Evolutionary conservation across 257 asterid genomes (phyloP), one percentile per base, ranked within the genome.

Genomic region (Solanum habrochaites): DNA sequence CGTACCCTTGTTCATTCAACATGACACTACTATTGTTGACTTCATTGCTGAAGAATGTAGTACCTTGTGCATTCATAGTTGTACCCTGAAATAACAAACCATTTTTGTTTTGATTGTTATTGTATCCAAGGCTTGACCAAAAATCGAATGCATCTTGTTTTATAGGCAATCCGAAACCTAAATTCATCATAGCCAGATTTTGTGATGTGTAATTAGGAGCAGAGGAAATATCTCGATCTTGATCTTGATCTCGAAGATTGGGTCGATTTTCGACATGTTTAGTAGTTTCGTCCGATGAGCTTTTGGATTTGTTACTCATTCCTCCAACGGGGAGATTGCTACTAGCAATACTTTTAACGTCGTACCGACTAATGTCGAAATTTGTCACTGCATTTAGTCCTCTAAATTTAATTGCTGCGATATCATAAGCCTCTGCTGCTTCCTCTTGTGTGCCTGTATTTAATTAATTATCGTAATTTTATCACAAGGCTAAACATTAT

Each of bases 391-490:
- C 97, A 42, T 94, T 95, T 6, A 93, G 90, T 2, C 98, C 98
- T 45, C 97, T 93, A 88, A 95, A 94, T 87, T 95, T 95, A 39
- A 95, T 95, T 1, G 98, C 98, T 0, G 97, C 98, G 10, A 95
- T 95, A 87, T 95, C 98, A 42, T 95, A 95, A 0, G 97, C 98
- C 88, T 95, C 98, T 0, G 98, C 97, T 2, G 98, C 98, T 91
- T 95, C 98, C 85, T 95, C 98, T 74, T 94, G 98, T 2, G 98
- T 95, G 87, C 95, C 98, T 93, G 7, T 37, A 56, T 21, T 23
- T n/a, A 47, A 56, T 72, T 72, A 72, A 85, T 85, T 31, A 85
- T 64, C 71, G 37, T 2, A 3, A 12, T 77, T 86, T 18, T 10
- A 13, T 27, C 32, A 43, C 7, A 45, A 27, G 18, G 60, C 72